Evolutionary conservation across 495 filamentous ascomycete species (phyloP), one percentile per base, ranked within the genome.

Genomic region (Lichenothelia convexa): DNA sequence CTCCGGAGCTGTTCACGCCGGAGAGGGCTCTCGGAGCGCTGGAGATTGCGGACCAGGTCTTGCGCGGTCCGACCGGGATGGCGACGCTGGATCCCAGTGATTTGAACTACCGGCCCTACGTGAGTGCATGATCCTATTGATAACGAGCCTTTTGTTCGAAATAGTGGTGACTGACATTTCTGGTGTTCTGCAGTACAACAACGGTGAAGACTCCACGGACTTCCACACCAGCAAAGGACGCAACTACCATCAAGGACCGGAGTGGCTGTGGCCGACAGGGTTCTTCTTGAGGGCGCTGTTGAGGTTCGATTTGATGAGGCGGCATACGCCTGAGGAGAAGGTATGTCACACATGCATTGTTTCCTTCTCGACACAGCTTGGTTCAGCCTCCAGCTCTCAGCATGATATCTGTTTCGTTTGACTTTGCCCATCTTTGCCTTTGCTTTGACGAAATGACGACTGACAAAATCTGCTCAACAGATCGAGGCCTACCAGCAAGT

Each of bases 211-310:
- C 55, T 81, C 72, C 8, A 70, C 66, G 23, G 80, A 93, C 51
- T 95, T 93, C 49, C 67, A 76, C 1, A 94, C 84, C 0, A 71
- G 77, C 38, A 95, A 95, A 48, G 91, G 91, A 11, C 65, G 91
- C 13, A 94, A 93, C 51, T 99, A 99, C 54, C 91, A 99, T 53
- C 89, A 95, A 55, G 91, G 91, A 1, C 91, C 91, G 0, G 91
- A 99, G 56, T 99, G 91, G 91, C 62, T 93, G n/a, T 99, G 91
- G 91, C 91, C 85, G 1, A 82, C 80, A 3, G 91, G 91, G 5
- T 99, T 80, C 65, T 95, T 87, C 63, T 63, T 94, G 12, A 70
- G 91, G 23, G 91, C 91, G 1, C 60, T 99, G 38, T 61, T 95
- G 35, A 77, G 80, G 53, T 94, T 95, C 49, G 87, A 93, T 55